Conservation (phyloP, 2,329 filamentous ascomycete species). For the Colletotrichum navitas region DNA sequence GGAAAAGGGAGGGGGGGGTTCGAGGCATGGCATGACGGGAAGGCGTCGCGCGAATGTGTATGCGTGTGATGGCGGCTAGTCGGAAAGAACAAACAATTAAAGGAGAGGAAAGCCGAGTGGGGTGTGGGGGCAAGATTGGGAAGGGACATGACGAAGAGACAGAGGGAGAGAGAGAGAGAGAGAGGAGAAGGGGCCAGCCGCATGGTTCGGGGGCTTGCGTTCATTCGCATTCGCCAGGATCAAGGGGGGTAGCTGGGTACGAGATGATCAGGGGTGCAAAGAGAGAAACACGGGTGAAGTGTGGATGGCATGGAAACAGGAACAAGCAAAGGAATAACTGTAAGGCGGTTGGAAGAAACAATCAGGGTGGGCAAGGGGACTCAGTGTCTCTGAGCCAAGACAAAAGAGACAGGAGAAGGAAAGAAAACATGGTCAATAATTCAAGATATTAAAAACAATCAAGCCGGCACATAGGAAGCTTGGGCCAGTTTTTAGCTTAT, state of each 20-base stretch:
- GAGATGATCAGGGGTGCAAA: constrained; percentile 1
- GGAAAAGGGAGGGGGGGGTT: neutral
- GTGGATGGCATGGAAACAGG: constrained; percentile 22
- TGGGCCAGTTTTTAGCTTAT: constrained; percentile 9
- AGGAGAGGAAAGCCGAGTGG: neutral
- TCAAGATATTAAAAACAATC: constrained; percentile 12
- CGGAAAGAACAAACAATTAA: neutral
- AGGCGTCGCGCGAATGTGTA: constrained; percentile 3
- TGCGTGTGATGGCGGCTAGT: constrained; percentile 33
- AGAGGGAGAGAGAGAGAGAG: neutral
- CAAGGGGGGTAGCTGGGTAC: constrained; percentile 6
- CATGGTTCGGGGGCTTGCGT: constrained; percentile 8
- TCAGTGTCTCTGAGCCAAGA: constrained; percentile 9
- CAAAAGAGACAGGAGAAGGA: neutral
- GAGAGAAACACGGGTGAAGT: neutral
- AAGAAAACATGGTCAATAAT: neutral
- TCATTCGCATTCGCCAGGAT: constrained; percentile 30
- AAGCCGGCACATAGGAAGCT: constrained; percentile 21
- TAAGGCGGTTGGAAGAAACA: constrained; percentile 26
- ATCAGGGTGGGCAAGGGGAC: constrained; percentile 9
- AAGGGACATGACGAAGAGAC: constrained; percentile 4
- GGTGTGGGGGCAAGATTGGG: constrained; percentile 1
- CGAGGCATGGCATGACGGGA: neutral
- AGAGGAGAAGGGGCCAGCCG: constrained; percentile 2
- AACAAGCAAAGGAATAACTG: constrained; percentile 23